Evolutionary conservation across 2,329 filamentous ascomycete species (phyloP).

Genomic region (Paramyrothecium roridum): DNA sequence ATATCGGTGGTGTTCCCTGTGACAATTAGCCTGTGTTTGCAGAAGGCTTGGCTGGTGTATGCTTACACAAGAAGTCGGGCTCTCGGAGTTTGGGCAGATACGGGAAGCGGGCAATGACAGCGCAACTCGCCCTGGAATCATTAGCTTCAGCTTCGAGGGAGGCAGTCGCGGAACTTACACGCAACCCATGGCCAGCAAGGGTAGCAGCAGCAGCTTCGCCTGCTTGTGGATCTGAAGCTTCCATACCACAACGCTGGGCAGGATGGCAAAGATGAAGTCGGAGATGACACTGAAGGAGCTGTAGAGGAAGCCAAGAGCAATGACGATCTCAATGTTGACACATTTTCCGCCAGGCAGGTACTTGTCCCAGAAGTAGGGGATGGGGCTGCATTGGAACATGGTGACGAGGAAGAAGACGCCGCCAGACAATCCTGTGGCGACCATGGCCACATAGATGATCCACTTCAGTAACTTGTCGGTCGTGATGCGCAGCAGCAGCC

Average conservation of each 20-base stretch:
- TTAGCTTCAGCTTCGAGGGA: neutral
- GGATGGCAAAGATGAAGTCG: conserved; percentile 44
- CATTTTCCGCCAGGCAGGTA: conserved; percentile 18
- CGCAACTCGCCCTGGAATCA: conserved; percentile 30
- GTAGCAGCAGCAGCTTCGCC: conserved; percentile 45
- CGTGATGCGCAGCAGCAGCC: conserved; percentile 20
- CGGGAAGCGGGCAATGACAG: conserved; percentile 32
- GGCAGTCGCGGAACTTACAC: conserved; percentile 22
- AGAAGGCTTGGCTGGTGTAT: neutral
- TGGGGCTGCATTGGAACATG: conserved; percentile 22
- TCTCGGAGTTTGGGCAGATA: conserved; percentile 27
- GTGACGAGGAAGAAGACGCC: conserved; percentile 26
- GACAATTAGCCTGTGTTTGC: neutral
- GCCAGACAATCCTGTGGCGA: conserved; percentile 20
- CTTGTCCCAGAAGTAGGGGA: conserved; percentile 24
- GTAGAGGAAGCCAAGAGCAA: conserved; percentile 45
- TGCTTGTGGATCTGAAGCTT: conserved; percentile 45
- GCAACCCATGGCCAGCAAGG: conserved; percentile 53
- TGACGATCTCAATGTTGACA: conserved; percentile 32
- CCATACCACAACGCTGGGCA: conserved; percentile 50
- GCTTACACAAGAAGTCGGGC: conserved; percentile 36
- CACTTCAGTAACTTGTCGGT: conserved; percentile 14
- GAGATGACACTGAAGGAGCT: conserved; percentile 40
- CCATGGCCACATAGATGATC: conserved; percentile 24
- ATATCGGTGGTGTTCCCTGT: conserved; percentile 32